These are phyloP conservation scores for Hibiscus mutabilis DNA, from an alignment of 345 rosid genomes.

Conservation along the genomic window DNA sequence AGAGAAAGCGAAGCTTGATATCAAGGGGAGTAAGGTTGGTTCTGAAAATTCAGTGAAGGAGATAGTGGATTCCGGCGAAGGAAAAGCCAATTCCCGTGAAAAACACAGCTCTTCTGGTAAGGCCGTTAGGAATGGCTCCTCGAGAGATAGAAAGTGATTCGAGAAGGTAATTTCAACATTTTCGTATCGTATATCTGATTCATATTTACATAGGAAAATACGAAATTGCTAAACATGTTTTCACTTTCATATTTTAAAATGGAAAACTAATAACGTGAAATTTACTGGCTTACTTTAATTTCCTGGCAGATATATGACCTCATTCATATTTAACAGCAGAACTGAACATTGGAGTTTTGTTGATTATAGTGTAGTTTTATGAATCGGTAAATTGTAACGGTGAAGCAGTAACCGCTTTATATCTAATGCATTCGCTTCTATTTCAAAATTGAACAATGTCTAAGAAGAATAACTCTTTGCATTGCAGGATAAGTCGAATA, in stretches of 20 bases:
- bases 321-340: background rate
- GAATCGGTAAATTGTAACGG: background rate
- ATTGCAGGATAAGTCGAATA: conserved; percentile 6
- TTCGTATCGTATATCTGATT: background rate
- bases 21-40: background rate
- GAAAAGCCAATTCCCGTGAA: background rate
- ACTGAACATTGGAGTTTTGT: background rate
- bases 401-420: background rate
- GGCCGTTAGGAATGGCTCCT: background rate
- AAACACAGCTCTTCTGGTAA: background rate
- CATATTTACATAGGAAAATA: background rate
- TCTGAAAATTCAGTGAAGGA: conserved; percentile 3
- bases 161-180: conserved; percentile 3
- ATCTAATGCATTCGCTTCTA: background rate
- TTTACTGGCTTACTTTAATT: background rate
- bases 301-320: background rate
- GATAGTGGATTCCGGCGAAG: background rate
- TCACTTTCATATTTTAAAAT: background rate
- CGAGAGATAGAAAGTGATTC: background rate
- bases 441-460: background rate
- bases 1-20: background rate
- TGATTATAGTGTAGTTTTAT: background rate
- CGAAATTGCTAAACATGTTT: background rate
- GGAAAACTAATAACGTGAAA: background rate
- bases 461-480: background rate